Evolutionary conservation across 257 asterid species (phyloP).

Genomic region (Solanum bulbocastanum): DNA sequence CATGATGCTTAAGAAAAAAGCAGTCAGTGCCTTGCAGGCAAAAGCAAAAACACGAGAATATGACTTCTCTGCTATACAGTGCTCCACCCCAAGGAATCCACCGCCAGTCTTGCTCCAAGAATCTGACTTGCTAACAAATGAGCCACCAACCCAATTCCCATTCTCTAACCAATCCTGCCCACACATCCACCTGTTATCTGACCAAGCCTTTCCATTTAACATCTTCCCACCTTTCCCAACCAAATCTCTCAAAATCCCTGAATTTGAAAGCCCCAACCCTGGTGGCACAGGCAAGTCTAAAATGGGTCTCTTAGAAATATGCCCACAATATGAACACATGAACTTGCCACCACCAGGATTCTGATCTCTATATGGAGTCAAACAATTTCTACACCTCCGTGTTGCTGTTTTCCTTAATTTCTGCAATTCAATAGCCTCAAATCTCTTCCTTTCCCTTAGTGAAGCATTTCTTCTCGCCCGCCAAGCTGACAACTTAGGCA

Average conservation of each 20-base stretch:
- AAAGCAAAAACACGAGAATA: slow-evolving; percentile 56
- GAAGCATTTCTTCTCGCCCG: slow-evolving; percentile 61
- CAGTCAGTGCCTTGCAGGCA: slow-evolving; percentile 46
- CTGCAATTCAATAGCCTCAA: slow-evolving; percentile 82
- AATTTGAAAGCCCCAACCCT: slow-evolving; percentile 54
- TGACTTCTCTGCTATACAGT: slow-evolving; percentile 68
- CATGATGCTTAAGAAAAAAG: slow-evolving; percentile 38
- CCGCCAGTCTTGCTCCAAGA: slow-evolving; percentile 53
- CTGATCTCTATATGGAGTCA: slow-evolving; percentile 86
- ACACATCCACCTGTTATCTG: slow-evolving; percentile 80
- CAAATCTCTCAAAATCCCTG: slow-evolving; percentile 77
- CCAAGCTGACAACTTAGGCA: slow-evolving; percentile 90
- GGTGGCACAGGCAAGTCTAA: slow-evolving; percentile 74
- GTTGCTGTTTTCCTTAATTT: slow-evolving; percentile 90
- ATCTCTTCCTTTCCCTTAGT: slow-evolving; percentile 71
- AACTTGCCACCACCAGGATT: slow-evolving; percentile 97
- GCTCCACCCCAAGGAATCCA: slow-evolving; percentile 43
- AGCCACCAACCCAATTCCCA: slow-evolving; percentile 60
- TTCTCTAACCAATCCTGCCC: slow-evolving; percentile 94
- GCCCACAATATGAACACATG: slow-evolving; percentile 98
- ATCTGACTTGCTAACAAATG: slow-evolving; percentile 54
- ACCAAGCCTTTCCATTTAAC: slow-evolving; percentile 74
- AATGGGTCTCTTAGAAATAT: slow-evolving; percentile 87
- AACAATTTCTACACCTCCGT: slow-evolving; percentile 90
- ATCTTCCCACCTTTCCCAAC: slow-evolving; percentile 85